A percentile compares a stretch with the other conserved stretches of the same genome.
These are phyloP conservation scores for Calocera viscosa DNA, from an alignment of 768 basidiomycete genomes.

Conservation along the genomic window DNA sequence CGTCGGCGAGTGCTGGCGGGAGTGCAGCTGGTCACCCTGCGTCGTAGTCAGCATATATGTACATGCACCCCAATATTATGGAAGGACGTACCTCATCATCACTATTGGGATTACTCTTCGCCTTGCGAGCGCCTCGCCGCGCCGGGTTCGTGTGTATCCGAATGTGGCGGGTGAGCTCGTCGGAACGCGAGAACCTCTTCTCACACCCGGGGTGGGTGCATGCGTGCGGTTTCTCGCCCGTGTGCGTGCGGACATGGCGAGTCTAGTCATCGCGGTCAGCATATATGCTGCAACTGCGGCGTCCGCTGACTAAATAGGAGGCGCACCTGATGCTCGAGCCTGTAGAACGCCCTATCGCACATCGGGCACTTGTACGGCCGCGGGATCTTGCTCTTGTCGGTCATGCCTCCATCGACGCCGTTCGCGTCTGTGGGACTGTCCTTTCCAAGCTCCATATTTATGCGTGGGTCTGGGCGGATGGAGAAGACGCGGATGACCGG, in stretches of 20 bases:
- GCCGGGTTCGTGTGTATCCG: constrained; percentile 53
- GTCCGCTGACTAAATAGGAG: constrained; percentile 9
- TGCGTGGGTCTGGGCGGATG: neutral
- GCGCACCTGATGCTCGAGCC: constrained; percentile 86
- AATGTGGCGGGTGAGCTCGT: constrained; percentile 92
- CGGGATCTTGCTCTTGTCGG: constrained; percentile 38
- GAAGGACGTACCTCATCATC: constrained; percentile 47
- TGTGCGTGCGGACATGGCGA: constrained; percentile 94
- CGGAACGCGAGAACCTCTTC: constrained; percentile 95
- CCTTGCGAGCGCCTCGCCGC: constrained; percentile 44
- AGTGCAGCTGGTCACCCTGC: constrained; percentile 19
- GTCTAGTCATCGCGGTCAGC: constrained; percentile 41
- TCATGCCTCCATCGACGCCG: constrained; percentile 25
- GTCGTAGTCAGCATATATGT: constrained; percentile 2
- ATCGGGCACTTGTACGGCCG: constrained; percentile 95
- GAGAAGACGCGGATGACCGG: neutral
- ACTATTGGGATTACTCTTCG: constrained; percentile 33
- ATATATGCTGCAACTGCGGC: constrained; percentile 8
- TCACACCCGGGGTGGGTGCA: constrained; percentile 92
- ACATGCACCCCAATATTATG: constrained; percentile 8
- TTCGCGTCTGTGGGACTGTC: constrained; percentile 3
- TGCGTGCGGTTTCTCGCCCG: constrained; percentile 92
- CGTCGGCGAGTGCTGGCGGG: constrained; percentile 21
- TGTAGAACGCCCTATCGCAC: constrained; percentile 90
- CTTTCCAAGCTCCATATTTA: constrained; percentile 4